Base-by-base conservation (phyloP, 2,329 filamentous ascomycete species). In the Diplodia scrobiculata region DNA sequence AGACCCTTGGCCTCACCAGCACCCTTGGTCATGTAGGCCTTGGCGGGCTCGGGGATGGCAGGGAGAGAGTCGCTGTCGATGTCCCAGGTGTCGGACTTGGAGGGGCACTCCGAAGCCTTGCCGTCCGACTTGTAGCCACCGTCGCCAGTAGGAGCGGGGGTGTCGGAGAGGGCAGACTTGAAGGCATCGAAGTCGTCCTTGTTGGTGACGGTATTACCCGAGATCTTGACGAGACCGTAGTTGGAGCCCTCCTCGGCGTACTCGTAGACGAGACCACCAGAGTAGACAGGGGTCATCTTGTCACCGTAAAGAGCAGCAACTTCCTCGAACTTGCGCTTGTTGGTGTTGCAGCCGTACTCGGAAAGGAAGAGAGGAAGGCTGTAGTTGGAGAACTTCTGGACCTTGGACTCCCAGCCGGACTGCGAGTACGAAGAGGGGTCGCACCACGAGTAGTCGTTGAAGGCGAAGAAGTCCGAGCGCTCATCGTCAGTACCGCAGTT, bases 231-330 rank as follows among this genome's bases (percentile, higher is more conserved):
- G 67, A 96, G 88, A 70, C 93, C 94, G 78, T 88, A 98, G 53
- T 88, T 84, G 80, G 88, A 77, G 53, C 72, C 72, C 71, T 78
- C 76, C 74, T 90, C 81, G 10, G 90, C 89, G 83, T 97, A 99
- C 80, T 98, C 93, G 81, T 97, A 99, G 78, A 97, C 91, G 47
- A 99, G 86, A 77, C 95, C 95, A 73, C 95, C 95, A 48, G 93
- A 97, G 86, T 97, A 98, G 73, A 97, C 92, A 19, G 78, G 72
- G 7, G 89, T 92, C 94, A 98, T 98, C 68, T 97, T 77, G 21
- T 79, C 79, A 79, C 82, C 86, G 89, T 97, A 98, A 67, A 99
- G 84, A 53, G 93, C 84, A 55, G 79, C 79, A 63, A 97, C 80
- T 81, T 97, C 94, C 67, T 87, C 83, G 74, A 97, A 99, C 74